Percentiles rank a stretch among this genome's conserved stretches.
Evolutionary conservation across 1,139 yeast genomes (phyloP).

Genomic region (Barnettozyma hawaiiensis): DNA sequence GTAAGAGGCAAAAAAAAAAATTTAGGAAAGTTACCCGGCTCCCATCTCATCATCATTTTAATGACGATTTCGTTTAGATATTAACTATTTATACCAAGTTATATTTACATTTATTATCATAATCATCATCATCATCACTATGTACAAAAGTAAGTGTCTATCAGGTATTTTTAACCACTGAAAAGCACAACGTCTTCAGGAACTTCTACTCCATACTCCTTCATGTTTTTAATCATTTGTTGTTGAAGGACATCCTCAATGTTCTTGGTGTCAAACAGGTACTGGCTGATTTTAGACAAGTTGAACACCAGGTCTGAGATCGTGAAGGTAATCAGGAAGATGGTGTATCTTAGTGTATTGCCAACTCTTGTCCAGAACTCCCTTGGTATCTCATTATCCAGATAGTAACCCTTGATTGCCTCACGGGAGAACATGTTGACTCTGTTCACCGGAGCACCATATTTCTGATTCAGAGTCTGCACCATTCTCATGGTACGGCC

Average conservation of each 20-base stretch:
- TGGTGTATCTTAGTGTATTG: constrained; percentile 27
- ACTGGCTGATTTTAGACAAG: constrained; percentile 37
- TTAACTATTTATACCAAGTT: too few species aligned
- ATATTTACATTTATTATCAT: too few species aligned
- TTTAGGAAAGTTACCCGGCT: constrained; percentile 4
- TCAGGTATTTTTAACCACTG: constrained; percentile 20
- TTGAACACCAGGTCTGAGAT: constrained; percentile 41
- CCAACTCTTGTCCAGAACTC: constrained; percentile 3
- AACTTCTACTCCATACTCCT: constrained; percentile 37
- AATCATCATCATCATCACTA: neutral
- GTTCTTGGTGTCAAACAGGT: constrained; percentile 33
- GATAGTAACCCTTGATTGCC: constrained; percentile 33
- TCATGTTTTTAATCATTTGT: constrained; percentile 39
- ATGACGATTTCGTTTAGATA: too few species aligned
- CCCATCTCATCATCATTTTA: constrained; percentile 6
- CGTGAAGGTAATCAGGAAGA: constrained; percentile 36
- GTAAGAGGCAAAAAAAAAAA: constrained; percentile 5
- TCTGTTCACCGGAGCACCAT: constrained; percentile 72
- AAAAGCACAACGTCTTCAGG: constrained; percentile 21
- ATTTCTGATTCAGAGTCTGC: constrained; percentile 59
- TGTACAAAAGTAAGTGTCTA: neutral
- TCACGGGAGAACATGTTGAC: constrained; percentile 55
- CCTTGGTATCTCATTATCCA: constrained; percentile 10
- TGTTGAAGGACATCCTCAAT: constrained; percentile 44
- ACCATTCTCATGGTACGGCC: constrained; percentile 71